Conservation (phyloP, 2,329 filamentous ascomycete genomes). For the Microcyclospora tardicrescens region DNA sequence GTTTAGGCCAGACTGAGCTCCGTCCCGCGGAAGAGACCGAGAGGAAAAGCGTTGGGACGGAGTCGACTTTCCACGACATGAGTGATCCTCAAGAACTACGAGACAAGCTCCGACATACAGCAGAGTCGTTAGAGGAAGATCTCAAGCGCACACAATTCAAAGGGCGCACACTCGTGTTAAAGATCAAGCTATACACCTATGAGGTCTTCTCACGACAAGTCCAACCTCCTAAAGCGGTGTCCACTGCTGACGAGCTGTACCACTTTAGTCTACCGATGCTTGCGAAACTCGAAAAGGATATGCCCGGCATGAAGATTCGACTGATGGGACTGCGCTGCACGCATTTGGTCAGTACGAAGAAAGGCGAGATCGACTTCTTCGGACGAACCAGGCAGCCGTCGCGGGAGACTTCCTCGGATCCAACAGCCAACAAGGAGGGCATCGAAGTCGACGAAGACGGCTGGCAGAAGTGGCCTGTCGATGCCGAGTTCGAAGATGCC, state of each 20-base stretch:
- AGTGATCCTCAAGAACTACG: conserved; percentile 54
- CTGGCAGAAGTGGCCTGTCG: conserved; percentile 54
- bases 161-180: conserved; percentile 80
- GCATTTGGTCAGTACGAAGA: conserved; percentile 75
- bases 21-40: conserved; percentile 82
- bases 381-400: conserved; percentile 32
- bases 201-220: conserved; percentile 79
- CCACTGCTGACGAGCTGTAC: conserved; percentile 68
- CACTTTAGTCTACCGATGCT: conserved; percentile 71
- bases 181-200: conserved; percentile 88
- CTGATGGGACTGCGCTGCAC: conserved; percentile 85
- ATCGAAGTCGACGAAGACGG: conserved; percentile 34
- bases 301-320: conserved; percentile 63
- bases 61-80: conserved; percentile 80
- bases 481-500: conserved; percentile 51
- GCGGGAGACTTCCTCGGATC: conserved; percentile 25
- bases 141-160: conserved; percentile 68
- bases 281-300: conserved; percentile 68
- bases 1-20: conserved; percentile 69
- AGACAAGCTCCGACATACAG: conserved; percentile 65
- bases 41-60: conserved; percentile 85
- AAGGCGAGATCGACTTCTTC: conserved; percentile 68
- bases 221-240: conserved; percentile 59
- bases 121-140: conserved; percentile 78
- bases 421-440: conserved; percentile 6